Evolutionary conservation across 176 grass and related monocot genomes (phyloP).

Genomic region (Rhynchospora tenuis): DNA sequence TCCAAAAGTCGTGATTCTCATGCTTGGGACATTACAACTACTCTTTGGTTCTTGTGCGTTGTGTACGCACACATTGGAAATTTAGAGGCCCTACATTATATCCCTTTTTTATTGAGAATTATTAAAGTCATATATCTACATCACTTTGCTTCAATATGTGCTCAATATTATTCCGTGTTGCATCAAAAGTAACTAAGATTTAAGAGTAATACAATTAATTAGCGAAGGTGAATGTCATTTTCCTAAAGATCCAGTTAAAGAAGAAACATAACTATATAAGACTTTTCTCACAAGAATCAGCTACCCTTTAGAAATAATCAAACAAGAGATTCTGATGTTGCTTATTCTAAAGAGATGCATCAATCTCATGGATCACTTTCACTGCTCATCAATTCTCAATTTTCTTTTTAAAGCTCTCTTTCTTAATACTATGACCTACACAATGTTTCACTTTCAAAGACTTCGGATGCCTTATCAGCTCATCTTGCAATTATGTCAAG

Average conservation of each 20-base stretch:
- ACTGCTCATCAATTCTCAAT: background rate
- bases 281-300: background rate
- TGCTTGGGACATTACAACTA: background rate
- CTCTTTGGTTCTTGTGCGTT: too few species aligned
- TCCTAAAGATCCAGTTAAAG: background rate
- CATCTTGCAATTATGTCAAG: background rate
- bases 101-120: background rate
- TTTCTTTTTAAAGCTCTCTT: background rate
- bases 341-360: background rate
- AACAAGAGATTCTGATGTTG: constrained; percentile 14
- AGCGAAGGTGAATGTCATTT: background rate
- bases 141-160: background rate
- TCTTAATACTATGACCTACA: background rate
- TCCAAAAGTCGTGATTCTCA: background rate
- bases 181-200: background rate
- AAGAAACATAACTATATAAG: background rate
- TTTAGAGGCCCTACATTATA: background rate
- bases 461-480: background rate
- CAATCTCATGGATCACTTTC: background rate
- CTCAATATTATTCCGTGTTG: background rate
- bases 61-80: background rate
- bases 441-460: background rate
- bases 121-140: background rate
- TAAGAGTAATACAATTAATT: background rate
- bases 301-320: background rate